A percentile compares a stretch with the other conserved stretches of the same genome.
Evolutionary conservation across 2,329 filamentous ascomycete genomes (phyloP).

Genomic region (Fusarium sulawesiense): DNA sequence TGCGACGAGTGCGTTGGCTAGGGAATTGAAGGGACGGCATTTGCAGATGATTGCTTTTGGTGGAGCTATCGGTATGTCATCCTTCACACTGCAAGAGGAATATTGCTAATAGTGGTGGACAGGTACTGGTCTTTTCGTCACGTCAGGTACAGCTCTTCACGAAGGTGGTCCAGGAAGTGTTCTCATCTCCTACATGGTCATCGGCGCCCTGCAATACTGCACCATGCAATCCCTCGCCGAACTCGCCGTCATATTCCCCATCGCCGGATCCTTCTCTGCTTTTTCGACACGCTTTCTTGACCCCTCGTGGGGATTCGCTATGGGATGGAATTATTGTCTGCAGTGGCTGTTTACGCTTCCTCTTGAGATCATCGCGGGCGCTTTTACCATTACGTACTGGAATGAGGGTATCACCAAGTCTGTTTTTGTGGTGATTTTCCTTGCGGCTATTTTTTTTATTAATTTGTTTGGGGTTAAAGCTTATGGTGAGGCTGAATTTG

Average conservation of each 20-base stretch:
- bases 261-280: constrained; percentile 90
- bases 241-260: constrained; percentile 88
- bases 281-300: constrained; percentile 96
- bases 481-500: constrained; percentile 92
- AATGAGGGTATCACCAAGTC: constrained; percentile 71
- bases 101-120: no score
- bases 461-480: constrained; percentile 90
- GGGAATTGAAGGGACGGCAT: constrained; percentile 84
- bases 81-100: no score
- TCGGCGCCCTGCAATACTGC: constrained; percentile 89
- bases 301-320: constrained; percentile 93
- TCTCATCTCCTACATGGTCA: constrained; percentile 78
- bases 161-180: constrained; percentile 82
- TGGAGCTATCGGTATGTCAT: constrained; percentile 78
- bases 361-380: constrained; percentile 86
- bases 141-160: constrained; percentile 77
- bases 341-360: constrained; percentile 89
- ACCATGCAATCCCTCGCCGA: constrained; percentile 93
- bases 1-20: constrained; percentile 77
- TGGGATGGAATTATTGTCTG: constrained; percentile 94
- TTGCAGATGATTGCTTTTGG: constrained; percentile 98
- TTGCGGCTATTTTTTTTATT: constrained; percentile 78
- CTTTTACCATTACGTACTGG: constrained; percentile 88
- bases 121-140: constrained; percentile 78
- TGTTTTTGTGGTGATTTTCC: constrained; percentile 86